These are phyloP conservation scores for Theobroma cacao DNA, from an alignment of 345 rosid species.

Conservation along the genomic window DNA sequence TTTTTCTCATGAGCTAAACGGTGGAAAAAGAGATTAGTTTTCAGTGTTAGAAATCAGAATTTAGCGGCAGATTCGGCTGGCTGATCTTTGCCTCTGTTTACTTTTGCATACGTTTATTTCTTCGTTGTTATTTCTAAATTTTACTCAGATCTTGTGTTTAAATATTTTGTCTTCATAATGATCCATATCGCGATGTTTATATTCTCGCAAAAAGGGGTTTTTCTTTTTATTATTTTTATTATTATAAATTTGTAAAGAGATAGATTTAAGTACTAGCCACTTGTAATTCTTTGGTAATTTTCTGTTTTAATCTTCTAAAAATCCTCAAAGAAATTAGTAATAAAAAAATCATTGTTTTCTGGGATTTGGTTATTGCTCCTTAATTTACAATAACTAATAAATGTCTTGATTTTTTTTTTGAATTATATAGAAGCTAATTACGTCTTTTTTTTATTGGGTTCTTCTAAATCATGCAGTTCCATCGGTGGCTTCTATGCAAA, in stretches of 20 bases:
- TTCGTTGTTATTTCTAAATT: not conserved
- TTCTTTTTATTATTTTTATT: not conserved
- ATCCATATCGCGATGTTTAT: constrained; percentile 2
- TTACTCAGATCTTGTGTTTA: not conserved
- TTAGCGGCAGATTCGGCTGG: not conserved
- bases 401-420: not conserved
- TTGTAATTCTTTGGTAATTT: not conserved
- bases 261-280: not conserved
- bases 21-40: not conserved
- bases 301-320: not conserved
- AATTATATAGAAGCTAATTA: not conserved
- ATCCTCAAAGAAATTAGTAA: not conserved
- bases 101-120: not conserved
- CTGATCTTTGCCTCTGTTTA: not conserved
- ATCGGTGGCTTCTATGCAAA: not conserved
- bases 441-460: not conserved
- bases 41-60: not conserved
- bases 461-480: not conserved
- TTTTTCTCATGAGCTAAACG: not conserved
- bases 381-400: not conserved
- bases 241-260: no score
- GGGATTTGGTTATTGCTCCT: not conserved
- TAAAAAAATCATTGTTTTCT: not conserved
- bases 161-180: not conserved
- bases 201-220: not conserved